Evolutionary conservation across 164 flowering plant species (phyloP), one percentile per base, ranked within the genome.

Genomic region (Dillenia turbinata): DNA sequence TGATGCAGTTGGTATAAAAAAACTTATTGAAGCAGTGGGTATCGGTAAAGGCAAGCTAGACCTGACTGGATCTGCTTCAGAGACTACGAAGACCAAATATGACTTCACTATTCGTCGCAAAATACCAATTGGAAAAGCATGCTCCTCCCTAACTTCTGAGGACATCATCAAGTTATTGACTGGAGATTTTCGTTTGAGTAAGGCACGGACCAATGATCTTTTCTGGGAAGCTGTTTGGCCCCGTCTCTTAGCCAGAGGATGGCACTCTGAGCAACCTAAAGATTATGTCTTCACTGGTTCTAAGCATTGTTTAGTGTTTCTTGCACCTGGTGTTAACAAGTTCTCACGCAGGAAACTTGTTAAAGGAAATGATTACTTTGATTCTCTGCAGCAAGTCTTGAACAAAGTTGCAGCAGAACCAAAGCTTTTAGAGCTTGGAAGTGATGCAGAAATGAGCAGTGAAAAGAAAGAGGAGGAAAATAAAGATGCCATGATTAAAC

Each of bases 21-120:
- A 33, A 46, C 81, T 95, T 22, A 68, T 90, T n/a, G 90, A 88
- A 61, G 97, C 89, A 33, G 77, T 92, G 1, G 97, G 83, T 5
- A 77, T 95, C 54, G 99, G 99, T 46, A 87, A 79, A 63, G 92
- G 92, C 59, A 92, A 92, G 79, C 63, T 74, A 62, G 99, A 95
- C 63, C 87, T 94, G 51, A 89, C 96, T 2, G 75, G 87, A 49
- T 56, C 72, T 40, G 52, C 74, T 47, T 24, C 60, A 51, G 96
- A 84, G 22, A 70, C 81, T 24, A 8, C 61, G 33, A 83, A 77
- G 69, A 40, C 79, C 52, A 79, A 64, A 64, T 85, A 80, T 26
- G 64, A 52, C 33, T 45, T 55, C 56, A 44, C 74, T 51, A 17
- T 55, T 54, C 79, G 81, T 44, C 77, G 77, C 19, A 85, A 83